These are phyloP conservation scores for Ustulina deusta DNA, from an alignment of 2,329 filamentous ascomycete genomes.

Conservation along the genomic window DNA sequence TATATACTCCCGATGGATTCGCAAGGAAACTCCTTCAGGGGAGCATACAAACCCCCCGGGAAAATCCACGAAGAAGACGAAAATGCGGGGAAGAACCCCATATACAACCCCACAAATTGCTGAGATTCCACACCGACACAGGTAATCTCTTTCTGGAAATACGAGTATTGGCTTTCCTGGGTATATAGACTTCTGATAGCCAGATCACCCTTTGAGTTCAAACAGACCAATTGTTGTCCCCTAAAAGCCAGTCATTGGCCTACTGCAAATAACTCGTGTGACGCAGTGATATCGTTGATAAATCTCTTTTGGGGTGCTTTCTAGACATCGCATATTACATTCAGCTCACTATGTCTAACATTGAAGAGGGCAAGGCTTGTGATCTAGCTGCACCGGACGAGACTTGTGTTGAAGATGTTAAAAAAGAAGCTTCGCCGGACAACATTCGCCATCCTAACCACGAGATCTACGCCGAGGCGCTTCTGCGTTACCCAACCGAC, in stretches of 20 bases:
- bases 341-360: neutral
- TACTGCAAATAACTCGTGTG: no score
- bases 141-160: neutral
- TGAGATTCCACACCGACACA: neutral
- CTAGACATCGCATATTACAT: neutral
- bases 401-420: constrained; percentile 13
- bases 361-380: neutral
- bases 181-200: neutral
- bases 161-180: neutral
- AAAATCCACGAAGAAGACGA: neutral
- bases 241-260: neutral
- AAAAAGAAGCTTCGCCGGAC: neutral
- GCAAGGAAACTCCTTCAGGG: neutral
- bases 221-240: neutral
- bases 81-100: constrained; percentile 9
- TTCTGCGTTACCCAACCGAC: constrained; percentile 23
- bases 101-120: neutral
- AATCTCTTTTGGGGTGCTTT: neutral
- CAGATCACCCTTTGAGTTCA: neutral
- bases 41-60: neutral
- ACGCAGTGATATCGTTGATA: neutral
- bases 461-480: constrained; percentile 15
- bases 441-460: constrained; percentile 21
- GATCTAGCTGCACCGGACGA: neutral
- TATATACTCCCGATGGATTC: neutral